Percentiles rank a stretch among this genome's conserved stretches.
phyloP scores from a whole-genome alignment of 129 eudicot species.

The Flaveria bidentis region DNA sequence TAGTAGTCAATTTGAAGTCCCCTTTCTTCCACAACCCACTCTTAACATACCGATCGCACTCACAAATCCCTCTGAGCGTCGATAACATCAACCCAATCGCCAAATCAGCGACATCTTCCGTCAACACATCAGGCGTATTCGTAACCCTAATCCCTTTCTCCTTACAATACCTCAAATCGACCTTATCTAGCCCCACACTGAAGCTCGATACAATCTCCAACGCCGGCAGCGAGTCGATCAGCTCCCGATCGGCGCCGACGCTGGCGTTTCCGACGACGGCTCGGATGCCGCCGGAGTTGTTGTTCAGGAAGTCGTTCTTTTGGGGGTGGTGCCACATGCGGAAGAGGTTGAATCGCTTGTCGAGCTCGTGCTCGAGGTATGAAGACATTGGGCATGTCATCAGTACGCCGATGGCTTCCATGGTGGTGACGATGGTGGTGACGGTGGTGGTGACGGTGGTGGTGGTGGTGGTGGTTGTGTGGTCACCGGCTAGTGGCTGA shows the following conservation, averaged over 20 bases:
- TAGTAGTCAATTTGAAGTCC: slow-evolving; percentile 58
- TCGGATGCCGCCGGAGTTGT: slow-evolving; percentile 41
- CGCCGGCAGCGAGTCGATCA: slow-evolving; percentile 56
- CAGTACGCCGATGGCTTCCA: slow-evolving; percentile 67
- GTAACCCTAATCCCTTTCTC: slow-evolving; percentile 68
- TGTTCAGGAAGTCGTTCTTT: slow-evolving; percentile 36
- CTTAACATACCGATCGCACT: slow-evolving; percentile 60
- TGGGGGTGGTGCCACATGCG: slow-evolving; percentile 51
- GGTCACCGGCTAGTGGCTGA: too few relatives aligned
- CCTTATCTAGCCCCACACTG: slow-evolving; percentile 67
- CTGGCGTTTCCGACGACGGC: slow-evolving; percentile 55
- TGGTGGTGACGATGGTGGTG: slow-evolving; percentile 20
- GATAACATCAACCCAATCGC: slow-evolving; percentile 63
- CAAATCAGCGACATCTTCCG: slow-evolving; percentile 70
- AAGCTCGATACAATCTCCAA: slow-evolving; percentile 59
- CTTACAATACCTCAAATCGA: slow-evolving; percentile 62
- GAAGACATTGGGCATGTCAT: slow-evolving; percentile 47
- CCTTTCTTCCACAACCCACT: slow-evolving; percentile 61
- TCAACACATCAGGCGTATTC: slow-evolving; percentile 66
- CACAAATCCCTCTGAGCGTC: slow-evolving; percentile 56
- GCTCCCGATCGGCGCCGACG: slow-evolving; percentile 48
- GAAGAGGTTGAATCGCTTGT: slow-evolving; percentile 58
- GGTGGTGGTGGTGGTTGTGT: too few relatives aligned
- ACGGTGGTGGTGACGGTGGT: too few relatives aligned
- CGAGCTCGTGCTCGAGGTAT: slow-evolving; percentile 66